phyloP scores from a whole-genome alignment of 78 protist genomes.

The Tieghemostelium lacteum region DNA sequence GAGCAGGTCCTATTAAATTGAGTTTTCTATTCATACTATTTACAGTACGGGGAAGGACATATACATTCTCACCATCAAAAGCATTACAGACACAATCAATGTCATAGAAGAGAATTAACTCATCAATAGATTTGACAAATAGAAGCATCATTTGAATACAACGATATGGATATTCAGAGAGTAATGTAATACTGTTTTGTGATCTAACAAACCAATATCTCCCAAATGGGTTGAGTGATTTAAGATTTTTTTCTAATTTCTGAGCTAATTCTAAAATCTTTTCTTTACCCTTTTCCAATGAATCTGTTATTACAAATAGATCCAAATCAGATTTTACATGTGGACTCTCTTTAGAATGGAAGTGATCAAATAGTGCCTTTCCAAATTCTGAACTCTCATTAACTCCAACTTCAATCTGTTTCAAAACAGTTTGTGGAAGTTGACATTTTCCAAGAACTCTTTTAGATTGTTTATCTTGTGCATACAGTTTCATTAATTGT shows the following conservation, averaged over 20 bases:
- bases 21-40: not conserved
- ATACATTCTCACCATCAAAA: slow-evolving; percentile 15
- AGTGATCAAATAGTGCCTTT: not conserved
- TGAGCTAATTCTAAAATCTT: not conserved
- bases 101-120: not conserved
- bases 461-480: no score
- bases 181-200: slow-evolving; percentile 5
- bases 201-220: not conserved
- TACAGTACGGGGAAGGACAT: not conserved
- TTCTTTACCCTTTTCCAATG: not conserved
- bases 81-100: slow-evolving; percentile 6
- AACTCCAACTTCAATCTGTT: not conserved
- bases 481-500: not conserved
- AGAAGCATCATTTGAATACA: not conserved
- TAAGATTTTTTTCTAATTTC: not conserved
- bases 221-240: not conserved
- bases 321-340: slow-evolving; percentile 31
- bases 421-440: not conserved
- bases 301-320: slow-evolving; percentile 7
- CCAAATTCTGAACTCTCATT: not conserved
- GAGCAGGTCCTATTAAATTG: not conserved
- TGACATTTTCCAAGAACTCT: not conserved
- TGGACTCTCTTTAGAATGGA: not conserved
- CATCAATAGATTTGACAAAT: not conserved
- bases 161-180: slow-evolving; percentile 30